Evolutionary conservation across 2,329 filamentous ascomycete species (phyloP).

Genomic region (Xylaria sp.): DNA sequence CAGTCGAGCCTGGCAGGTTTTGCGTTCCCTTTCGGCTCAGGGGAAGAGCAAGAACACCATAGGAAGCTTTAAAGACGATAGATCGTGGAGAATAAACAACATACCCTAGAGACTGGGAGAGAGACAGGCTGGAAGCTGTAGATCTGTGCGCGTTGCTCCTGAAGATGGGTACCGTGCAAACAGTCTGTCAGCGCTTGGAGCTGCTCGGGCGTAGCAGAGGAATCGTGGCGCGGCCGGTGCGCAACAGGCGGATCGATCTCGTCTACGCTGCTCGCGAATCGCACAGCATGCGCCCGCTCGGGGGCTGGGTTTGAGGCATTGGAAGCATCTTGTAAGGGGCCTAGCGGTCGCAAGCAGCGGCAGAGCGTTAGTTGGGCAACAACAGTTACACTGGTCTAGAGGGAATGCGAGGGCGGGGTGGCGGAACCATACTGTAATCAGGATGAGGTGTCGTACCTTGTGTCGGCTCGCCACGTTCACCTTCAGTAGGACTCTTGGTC

Average conservation of each 20-base stretch:
- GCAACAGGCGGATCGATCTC: slow-evolving; percentile 67
- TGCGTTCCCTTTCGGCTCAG: not conserved
- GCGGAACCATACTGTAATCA: slow-evolving; percentile 25
- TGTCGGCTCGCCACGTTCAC: slow-evolving; percentile 39
- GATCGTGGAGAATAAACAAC: slow-evolving; percentile 52
- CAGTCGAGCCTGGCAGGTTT: not conserved
- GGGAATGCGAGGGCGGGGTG: slow-evolving; percentile 24
- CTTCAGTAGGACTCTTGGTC: slow-evolving; percentile 30
- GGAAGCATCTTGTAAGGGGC: slow-evolving; percentile 36
- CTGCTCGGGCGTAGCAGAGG: slow-evolving; percentile 66
- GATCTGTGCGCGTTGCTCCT: slow-evolving; percentile 84
- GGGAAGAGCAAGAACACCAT: slow-evolving; percentile 20
- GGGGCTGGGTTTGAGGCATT: slow-evolving; percentile 40
- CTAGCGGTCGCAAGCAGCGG: slow-evolving; percentile 37
- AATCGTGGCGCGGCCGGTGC: slow-evolving; percentile 44
- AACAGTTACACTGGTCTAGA: not conserved
- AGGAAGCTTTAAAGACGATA: not conserved
- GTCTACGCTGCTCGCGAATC: slow-evolving; percentile 76
- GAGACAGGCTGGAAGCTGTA: slow-evolving; percentile 93
- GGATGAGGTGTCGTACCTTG: slow-evolving; percentile 39
- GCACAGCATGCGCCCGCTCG: slow-evolving; percentile 64
- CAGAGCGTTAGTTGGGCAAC: slow-evolving; percentile 34
- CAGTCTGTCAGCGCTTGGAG: slow-evolving; percentile 76
- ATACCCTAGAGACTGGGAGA: slow-evolving; percentile 82
- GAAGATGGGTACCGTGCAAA: slow-evolving; percentile 78